Evolutionary conservation across 106 monocot species (phyloP), one percentile per base, ranked within the genome.

Genomic region (Allium sativum): DNA sequence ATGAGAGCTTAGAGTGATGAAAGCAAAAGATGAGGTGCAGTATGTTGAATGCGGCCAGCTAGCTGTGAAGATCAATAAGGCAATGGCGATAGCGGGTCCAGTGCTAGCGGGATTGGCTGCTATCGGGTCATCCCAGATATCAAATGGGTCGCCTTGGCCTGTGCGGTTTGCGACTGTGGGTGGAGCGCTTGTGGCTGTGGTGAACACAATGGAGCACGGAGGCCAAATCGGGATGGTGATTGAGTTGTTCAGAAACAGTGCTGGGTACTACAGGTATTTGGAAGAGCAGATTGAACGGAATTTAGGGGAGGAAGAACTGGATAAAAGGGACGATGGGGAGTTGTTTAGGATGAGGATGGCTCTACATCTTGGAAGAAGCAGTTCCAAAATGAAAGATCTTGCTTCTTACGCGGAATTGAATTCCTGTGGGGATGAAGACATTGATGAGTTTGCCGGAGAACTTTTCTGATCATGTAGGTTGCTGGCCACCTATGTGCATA

Each of bases 301-400:
- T 40, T 55, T 72, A 56, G 64, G 19, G 51, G 72, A 69, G 61
- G 15, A 41, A 7, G 81, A 87, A 0, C 55, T 65, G 21, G 64
- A 58, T 54, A 67, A 50, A 65, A 69, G 82, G 44, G 87, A 84
- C 55, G 62, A 92, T 42, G 81, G 81, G 8, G 93, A 93, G 74
- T 10, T 93, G 72, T 76, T 88, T 48, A 65, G 70, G 75, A 42
- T 79, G 48, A 84, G 75, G 72, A 52, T 84, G 72, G 92, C 84
- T 18, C 45, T 93, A 68, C 77, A 75, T 55, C 87, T 93, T 8
- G 92, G 87, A 1, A 78, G 86, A 66, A 88, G 68, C 50, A 51
- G 76, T 1, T 58, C 81, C 0, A 88, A 93, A 46, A 48, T 93
- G 3, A 71, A 61, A 56, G 45, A 40, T 15, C 50, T 87, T 59